Evolutionary conservation across 202 grass and related monocot genomes (phyloP).

Genomic region (Tripidium arundinaceum): DNA sequence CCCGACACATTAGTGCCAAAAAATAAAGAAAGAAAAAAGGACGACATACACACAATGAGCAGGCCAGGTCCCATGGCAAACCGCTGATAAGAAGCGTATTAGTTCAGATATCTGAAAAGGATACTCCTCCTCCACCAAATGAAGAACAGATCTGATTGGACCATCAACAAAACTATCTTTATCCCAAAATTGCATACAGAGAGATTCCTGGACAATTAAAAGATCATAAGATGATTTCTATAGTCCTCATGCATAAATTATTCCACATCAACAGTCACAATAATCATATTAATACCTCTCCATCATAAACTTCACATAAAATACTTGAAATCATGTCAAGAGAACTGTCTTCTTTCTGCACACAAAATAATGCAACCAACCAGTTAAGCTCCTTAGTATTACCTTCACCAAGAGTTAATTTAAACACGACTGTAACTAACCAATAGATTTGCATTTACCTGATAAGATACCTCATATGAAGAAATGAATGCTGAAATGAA

Average conservation of each 20-base stretch:
- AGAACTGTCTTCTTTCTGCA: conserved; percentile 59
- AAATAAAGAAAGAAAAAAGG: background rate
- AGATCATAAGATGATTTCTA: conserved; percentile 4
- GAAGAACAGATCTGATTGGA: conserved; percentile 87
- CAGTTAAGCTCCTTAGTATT: conserved; percentile 19
- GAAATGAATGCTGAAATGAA: conserved; percentile 90
- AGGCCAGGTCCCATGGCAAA: conserved; percentile 83
- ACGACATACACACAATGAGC: conserved; percentile 87
- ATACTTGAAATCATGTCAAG: conserved; percentile 64
- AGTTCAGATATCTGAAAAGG: conserved; percentile 57
- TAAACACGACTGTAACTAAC: background rate
- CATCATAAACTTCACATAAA: conserved; percentile 63
- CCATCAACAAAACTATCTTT: conserved; percentile 84
- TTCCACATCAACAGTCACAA: background rate
- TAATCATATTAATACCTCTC: conserved; percentile 55
- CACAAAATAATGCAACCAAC: conserved; percentile 28
- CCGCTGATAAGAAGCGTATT: conserved; percentile 76
- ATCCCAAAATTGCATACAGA: conserved; percentile 96
- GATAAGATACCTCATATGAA: conserved; percentile 80
- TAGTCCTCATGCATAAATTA: conserved; percentile 9
- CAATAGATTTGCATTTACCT: conserved; percentile 39
- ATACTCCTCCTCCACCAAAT: conserved; percentile 85
- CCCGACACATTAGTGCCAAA: background rate
- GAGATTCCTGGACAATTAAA: conserved; percentile 67
- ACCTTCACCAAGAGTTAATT: background rate